Evolutionary conservation across 768 basidiomycete genomes (phyloP).

Genomic region (Russula dissimulans): DNA sequence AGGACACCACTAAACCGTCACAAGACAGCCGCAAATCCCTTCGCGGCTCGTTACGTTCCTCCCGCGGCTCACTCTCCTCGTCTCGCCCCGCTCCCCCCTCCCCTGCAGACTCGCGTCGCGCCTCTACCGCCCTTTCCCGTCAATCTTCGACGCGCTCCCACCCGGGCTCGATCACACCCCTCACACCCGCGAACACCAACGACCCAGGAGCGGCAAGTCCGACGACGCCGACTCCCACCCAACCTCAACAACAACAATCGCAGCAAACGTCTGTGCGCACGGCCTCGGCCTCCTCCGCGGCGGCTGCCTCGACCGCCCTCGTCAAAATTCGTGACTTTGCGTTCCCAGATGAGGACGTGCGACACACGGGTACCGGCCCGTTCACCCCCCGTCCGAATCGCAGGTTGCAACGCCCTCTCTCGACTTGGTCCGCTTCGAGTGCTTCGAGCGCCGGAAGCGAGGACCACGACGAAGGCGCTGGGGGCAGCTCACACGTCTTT

Average conservation of each 20-base stretch:
- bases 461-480: conserved; percentile 23
- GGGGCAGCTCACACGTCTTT: conserved; percentile 26
- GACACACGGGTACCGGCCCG: conserved; percentile 36
- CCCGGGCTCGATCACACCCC: conserved; percentile 31
- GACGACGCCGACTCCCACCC: conserved; percentile 7
- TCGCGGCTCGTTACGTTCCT: conserved; percentile 27
- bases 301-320: conserved; percentile 19
- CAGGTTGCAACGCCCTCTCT: conserved; percentile 25
- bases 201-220: conserved; percentile 7
- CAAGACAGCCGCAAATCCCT: conserved; percentile 24
- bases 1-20: conserved; percentile 8
- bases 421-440: conserved; percentile 21
- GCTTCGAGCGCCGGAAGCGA: conserved; percentile 21
- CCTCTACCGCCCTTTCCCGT: conserved; percentile 29
- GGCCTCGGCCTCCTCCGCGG: background rate
- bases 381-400: conserved; percentile 34
- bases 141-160: conserved; percentile 32
- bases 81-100: conserved; percentile 56
- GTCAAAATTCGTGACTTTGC: conserved; percentile 46
- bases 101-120: conserved; percentile 41
- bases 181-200: conserved; percentile 1
- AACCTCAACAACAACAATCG: background rate
- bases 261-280: background rate
- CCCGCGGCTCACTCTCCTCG: conserved; percentile 33
- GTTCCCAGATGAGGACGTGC: conserved; percentile 33